These are phyloP conservation scores for Exidia glandulosa DNA, from an alignment of 768 basidiomycete genomes.

Conservation along the genomic window DNA sequence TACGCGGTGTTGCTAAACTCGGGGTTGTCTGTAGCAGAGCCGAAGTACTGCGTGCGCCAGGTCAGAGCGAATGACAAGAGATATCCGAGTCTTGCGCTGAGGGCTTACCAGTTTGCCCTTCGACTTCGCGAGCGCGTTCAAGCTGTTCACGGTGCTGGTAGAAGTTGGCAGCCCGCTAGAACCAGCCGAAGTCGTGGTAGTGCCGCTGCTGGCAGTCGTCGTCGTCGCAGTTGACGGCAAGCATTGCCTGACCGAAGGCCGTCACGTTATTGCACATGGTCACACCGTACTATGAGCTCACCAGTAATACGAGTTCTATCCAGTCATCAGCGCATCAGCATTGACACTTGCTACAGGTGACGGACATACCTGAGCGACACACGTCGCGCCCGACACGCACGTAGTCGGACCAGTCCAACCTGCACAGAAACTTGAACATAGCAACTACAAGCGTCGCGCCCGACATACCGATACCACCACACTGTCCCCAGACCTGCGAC, in stretches of 20 bases:
- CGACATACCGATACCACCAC: conserved; percentile 27
- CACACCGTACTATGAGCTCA: too few species aligned
- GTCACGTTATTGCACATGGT: too few species aligned
- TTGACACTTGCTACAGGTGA: too few species aligned
- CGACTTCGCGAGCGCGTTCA: background rate
- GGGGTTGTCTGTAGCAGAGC: conserved; percentile 37
- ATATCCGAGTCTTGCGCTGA: background rate
- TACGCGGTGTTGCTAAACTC: conserved; percentile 35
- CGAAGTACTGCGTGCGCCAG: conserved; percentile 39
- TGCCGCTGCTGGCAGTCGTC: background rate
- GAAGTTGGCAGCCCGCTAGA: conserved; percentile 9
- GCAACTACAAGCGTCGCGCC: background rate
- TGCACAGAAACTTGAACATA: background rate
- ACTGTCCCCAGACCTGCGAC: conserved; percentile 18
- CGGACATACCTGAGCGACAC: conserved; percentile 5
- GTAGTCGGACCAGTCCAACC: conserved; percentile 17
- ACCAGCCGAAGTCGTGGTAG: conserved; percentile 3
- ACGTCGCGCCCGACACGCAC: conserved; percentile 28
- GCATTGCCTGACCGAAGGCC: too few species aligned
- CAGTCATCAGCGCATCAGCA: background rate
- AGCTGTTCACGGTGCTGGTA: conserved; percentile 10
- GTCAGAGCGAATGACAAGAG: background rate
- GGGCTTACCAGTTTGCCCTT: background rate
- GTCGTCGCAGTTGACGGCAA: background rate
- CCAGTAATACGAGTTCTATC: background rate